These are phyloP conservation scores for Narthecium ossifragum DNA, from an alignment of 106 monocot genomes.

Conservation along the genomic window DNA sequence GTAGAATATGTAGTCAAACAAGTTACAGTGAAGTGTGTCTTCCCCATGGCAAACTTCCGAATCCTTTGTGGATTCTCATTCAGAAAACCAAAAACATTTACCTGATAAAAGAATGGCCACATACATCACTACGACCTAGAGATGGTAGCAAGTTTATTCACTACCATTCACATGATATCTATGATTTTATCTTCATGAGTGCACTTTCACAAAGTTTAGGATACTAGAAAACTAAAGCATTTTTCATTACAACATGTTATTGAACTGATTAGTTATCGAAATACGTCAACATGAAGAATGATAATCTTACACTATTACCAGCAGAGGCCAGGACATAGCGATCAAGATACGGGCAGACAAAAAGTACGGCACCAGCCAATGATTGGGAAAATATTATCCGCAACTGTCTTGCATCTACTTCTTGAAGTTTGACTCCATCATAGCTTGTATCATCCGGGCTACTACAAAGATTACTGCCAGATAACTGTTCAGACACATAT, in stretches of 20 bases:
- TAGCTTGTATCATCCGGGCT: constrained; percentile 43
- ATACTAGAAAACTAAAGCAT: too few species aligned
- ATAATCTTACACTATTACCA: constrained; percentile 79
- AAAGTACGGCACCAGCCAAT: constrained; percentile 66
- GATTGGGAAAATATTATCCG: constrained; percentile 29
- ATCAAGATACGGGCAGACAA: constrained; percentile 67
- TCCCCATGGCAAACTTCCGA: constrained; percentile 48
- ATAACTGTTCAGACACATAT: constrained; percentile 51
- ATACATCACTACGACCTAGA: too few species aligned
- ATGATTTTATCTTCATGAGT: too few species aligned
- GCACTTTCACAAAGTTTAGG: too few species aligned
- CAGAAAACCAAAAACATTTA: constrained; percentile 67
- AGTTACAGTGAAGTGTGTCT: constrained; percentile 87
- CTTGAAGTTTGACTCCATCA: constrained; percentile 46
- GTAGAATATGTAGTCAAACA: constrained; percentile 51
- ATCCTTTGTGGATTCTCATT: constrained; percentile 62
- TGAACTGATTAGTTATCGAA: too few species aligned
- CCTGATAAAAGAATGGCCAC: constrained; percentile 35
- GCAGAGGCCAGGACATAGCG: constrained; percentile 79
- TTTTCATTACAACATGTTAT: too few species aligned
- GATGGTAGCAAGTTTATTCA: too few species aligned
- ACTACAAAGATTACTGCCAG: constrained; percentile 45
- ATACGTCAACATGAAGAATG: constrained; percentile 6
- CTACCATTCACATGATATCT: too few species aligned
- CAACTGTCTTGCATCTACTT: constrained; percentile 33